Conservation (phyloP, 352 stramenopile species). For the Pythium inflatum region DNA sequence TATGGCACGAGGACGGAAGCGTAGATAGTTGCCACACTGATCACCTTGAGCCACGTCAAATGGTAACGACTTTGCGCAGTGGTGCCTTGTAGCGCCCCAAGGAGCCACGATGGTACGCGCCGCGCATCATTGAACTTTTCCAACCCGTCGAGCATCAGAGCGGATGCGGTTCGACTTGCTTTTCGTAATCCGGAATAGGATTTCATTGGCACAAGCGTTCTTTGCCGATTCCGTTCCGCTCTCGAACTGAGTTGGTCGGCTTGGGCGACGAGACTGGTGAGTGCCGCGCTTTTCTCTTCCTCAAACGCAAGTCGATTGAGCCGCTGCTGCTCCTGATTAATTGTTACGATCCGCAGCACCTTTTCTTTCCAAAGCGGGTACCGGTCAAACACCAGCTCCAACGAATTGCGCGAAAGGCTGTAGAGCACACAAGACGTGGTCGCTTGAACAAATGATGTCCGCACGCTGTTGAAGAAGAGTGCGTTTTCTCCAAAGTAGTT, state of each 20-base stretch:
- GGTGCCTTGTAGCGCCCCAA: conserved; percentile 34
- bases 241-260: conserved; percentile 40
- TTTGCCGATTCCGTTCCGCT: conserved; percentile 45
- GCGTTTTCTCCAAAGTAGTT: conserved; percentile 76
- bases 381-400: conserved; percentile 71
- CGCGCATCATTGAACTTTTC: conserved; percentile 11
- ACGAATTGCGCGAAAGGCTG: conserved; percentile 61
- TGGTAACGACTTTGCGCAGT: conserved; percentile 54
- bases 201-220: conserved; percentile 42
- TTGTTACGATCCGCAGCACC: conserved; percentile 62
- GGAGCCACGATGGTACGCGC: background rate
- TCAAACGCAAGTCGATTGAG: conserved; percentile 41
- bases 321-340: conserved; percentile 59
- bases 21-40: conserved; percentile 43
- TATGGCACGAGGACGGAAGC: conserved; percentile 59
- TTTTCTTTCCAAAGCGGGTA: conserved; percentile 77
- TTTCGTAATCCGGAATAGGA: conserved; percentile 19
- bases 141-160: background rate
- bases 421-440: conserved; percentile 77
- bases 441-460: conserved; percentile 57
- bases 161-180: conserved; percentile 13
- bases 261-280: conserved; percentile 34
- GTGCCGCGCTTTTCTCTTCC: conserved; percentile 46
- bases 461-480: conserved; percentile 65
- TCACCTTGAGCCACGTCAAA: conserved; percentile 53